Evolutionary conservation across 192 early-diverging fungal species (phyloP).

Genomic region (Kappamyces sp.): DNA sequence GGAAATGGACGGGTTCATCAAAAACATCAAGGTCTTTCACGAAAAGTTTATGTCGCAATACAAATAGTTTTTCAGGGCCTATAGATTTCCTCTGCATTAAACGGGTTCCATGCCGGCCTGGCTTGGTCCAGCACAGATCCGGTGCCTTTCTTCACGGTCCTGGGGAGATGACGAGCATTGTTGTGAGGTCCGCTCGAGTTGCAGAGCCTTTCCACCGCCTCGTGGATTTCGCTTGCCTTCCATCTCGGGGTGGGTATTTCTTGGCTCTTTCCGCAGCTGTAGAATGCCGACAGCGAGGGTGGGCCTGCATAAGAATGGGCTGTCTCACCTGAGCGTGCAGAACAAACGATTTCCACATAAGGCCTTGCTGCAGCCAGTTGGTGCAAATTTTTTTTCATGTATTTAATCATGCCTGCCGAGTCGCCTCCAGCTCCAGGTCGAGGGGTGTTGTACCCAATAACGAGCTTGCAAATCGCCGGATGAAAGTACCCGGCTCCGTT

Average conservation of each 20-base stretch:
- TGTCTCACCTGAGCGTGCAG: constrained; percentile 9
- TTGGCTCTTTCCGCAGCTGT: constrained; percentile 21
- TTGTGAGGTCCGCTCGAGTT: constrained; percentile 9
- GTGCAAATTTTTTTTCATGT: constrained; percentile 23
- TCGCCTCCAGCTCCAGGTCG: constrained; percentile 26
- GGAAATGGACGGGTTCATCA: constrained; percentile 88
- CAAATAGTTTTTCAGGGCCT: constrained; percentile 31
- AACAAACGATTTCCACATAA: constrained; percentile 33
- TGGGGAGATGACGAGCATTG: constrained; percentile 18
- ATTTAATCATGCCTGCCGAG: constrained; percentile 38
- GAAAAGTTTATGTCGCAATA: constrained; percentile 73
- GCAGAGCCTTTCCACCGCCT: constrained; percentile 10
- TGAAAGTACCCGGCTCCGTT: constrained; percentile 27
- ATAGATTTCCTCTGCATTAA: constrained; percentile 29
- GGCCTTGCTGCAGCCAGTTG: constrained; percentile 19
- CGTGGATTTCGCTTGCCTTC: constrained; percentile 17
- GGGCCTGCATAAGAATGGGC: background rate
- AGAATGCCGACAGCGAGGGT: constrained; percentile 27
- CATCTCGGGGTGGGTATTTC: constrained; percentile 15
- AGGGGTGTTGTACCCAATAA: constrained; percentile 32
- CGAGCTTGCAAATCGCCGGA: constrained; percentile 32
- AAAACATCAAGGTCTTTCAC: constrained; percentile 73
- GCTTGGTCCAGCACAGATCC: constrained; percentile 2
- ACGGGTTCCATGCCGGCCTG: constrained; percentile 29
- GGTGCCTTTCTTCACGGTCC: constrained; percentile 16